These are phyloP conservation scores for Magnusiomyces paraingens DNA, from an alignment of 1,139 yeast species.

Conservation along the genomic window DNA sequence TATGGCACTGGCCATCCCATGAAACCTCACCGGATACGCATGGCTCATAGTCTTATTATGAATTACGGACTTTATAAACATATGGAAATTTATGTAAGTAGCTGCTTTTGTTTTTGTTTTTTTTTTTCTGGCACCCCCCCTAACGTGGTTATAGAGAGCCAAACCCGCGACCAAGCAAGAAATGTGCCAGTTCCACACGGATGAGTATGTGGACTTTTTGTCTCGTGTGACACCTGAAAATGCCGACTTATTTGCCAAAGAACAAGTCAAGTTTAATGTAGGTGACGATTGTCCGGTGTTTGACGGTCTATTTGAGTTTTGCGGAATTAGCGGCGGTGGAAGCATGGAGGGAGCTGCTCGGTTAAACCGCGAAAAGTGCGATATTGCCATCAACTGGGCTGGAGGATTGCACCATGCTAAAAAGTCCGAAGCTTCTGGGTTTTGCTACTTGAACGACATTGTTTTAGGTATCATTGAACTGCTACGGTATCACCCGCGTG, in stretches of 20 bases:
- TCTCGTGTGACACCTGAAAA: conserved; percentile 77
- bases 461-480: conserved; percentile 80
- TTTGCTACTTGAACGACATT: conserved; percentile 92
- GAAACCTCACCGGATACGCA: conserved; percentile 98
- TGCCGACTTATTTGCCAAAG: conserved; percentile 48
- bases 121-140: neutral
- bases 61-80: conserved; percentile 93
- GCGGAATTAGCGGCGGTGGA: conserved; percentile 93
- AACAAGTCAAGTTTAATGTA: conserved; percentile 69
- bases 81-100: conserved; percentile 77
- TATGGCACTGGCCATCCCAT: conserved; percentile 98
- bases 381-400: conserved; percentile 94
- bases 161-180: conserved; percentile 66
- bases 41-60: conserved; percentile 97
- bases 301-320: conserved; percentile 88
- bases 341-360: conserved; percentile 93
- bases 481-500: conserved; percentile 81
- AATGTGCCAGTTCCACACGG: conserved; percentile 72
- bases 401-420: conserved; percentile 98
- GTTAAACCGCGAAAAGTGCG: conserved; percentile 76
- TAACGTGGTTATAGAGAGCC: conserved; percentile 4
- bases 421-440: conserved; percentile 89
- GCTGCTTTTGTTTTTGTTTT: neutral
- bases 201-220: conserved; percentile 78
- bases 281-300: conserved; percentile 98